Base-by-base conservation (phyloP, 169 alveolate species). In the Cryptosporidium canis region DNA sequence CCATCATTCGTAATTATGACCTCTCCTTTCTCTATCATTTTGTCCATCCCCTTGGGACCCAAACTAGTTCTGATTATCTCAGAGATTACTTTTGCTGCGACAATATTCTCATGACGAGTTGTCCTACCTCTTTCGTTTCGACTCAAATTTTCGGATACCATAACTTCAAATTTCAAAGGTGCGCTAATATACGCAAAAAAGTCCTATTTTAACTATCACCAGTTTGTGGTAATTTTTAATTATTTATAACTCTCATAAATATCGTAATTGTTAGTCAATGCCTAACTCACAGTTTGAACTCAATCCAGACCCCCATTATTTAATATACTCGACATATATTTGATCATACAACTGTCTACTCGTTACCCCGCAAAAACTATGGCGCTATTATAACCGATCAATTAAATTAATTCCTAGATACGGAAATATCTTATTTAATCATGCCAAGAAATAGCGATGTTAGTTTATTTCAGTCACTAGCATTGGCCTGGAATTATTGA, bases 31-130 rank as follows among this genome's bases (percentile, higher is more conserved):
- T 98, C 97, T 77, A 92, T 95, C 99, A 98, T 97, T 93, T 98
- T 98, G 93, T 98, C 99, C 99, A 98, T 98, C 39, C 99, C 99
- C 91, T 98, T 95, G 6, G 99, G 99, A n/a, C 99, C 99, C 63
- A 98, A 91, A 65, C 99, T 95, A 9, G 99, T 98, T 87, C 99
- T 95, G 41, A 98, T 94, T 55, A 98, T 97, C 85, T 98, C 99
- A 14, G 99, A 98, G 55, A 98, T 98, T 39, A 99, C 98, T 58
- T 71, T 71, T 90, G 93, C 92, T 21, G 92, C 91, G 29, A 56
- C 68, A 61, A 82, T 71, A 43, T 77, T 67, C 39, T 35, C 77
- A 70, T 51, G 90, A 18, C 82, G 41, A 29, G 56, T 64, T 68
- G 92, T 77, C 41, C 87, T 77, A 58, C 87, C 61, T 61, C 87